Conservation (phyloP, 1,139 yeast genomes). For the Pneumocystis oryctolagi region DNA sequence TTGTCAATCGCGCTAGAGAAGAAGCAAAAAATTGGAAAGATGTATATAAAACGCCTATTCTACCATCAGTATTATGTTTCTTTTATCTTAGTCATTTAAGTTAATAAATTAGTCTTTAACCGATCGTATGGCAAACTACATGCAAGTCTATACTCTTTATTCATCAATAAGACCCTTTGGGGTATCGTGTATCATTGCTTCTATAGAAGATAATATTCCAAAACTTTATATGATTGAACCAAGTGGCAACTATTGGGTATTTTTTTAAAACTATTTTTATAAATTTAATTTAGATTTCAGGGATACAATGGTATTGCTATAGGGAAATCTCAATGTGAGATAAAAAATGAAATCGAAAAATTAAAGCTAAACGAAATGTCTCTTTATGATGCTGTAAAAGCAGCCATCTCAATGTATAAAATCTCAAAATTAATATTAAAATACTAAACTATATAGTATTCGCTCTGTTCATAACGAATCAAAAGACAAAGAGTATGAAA, state of each 20-base stretch:
- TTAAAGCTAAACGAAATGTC: constrained; percentile 56
- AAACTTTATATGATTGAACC: constrained; percentile 96
- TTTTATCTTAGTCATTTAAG: neutral
- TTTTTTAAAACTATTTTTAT: neutral
- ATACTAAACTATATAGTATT: constrained; percentile 26
- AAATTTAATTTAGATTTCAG: constrained; percentile 7
- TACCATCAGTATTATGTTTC: constrained; percentile 43
- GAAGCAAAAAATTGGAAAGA: constrained; percentile 74
- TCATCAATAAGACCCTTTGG: constrained; percentile 98
- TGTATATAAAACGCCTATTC: constrained; percentile 59
- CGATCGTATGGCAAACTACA: constrained; percentile 79
- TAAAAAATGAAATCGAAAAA: constrained; percentile 90
- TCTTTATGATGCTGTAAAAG: constrained; percentile 70
- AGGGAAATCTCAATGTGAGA: constrained; percentile 94
- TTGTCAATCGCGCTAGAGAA: constrained; percentile 82
- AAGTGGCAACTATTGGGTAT: constrained; percentile 75
- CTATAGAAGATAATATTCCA: constrained; percentile 75
- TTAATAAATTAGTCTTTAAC: constrained; percentile 31
- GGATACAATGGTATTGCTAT: constrained; percentile 96
- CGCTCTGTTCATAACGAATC: constrained; percentile 93
- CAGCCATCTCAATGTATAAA: constrained; percentile 66
- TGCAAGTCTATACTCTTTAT: constrained; percentile 89
- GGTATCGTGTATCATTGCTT: constrained; percentile 80
- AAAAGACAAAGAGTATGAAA: constrained; percentile 91
- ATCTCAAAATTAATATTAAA: neutral